Evolutionary conservation across 345 rosid species (phyloP).

Genomic region (Hypericum androsaemum): DNA sequence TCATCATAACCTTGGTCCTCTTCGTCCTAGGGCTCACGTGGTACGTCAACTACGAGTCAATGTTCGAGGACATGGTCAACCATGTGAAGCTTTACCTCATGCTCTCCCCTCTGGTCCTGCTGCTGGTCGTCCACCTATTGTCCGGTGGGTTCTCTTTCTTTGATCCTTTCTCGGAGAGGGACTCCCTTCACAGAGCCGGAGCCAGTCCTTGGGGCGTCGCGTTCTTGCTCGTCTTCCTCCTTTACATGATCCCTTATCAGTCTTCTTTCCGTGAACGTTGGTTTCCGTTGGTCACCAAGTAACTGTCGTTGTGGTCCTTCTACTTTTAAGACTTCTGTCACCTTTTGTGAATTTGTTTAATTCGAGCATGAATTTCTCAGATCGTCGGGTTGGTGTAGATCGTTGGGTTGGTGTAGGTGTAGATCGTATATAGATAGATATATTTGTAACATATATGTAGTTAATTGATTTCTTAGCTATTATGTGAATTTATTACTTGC

Average conservation of each 20-base stretch:
- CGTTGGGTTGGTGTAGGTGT: too few species aligned
- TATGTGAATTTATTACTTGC: too few species aligned
- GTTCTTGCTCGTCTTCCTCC: constrained; percentile 37
- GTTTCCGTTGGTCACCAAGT: constrained; percentile 36
- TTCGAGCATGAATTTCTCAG: too few species aligned
- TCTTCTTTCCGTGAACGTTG: constrained; percentile 44
- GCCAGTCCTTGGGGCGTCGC: constrained; percentile 56
- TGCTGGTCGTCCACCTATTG: constrained; percentile 30
- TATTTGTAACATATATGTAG: too few species aligned
- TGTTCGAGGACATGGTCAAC: constrained; percentile 29
- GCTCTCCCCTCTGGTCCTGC: constrained; percentile 37
- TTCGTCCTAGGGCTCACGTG: constrained; percentile 32
- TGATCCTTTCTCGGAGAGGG: constrained; percentile 26
- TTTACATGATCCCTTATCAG: constrained; percentile 48
- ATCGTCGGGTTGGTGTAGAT: too few species aligned
- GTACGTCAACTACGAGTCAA: constrained; percentile 40
- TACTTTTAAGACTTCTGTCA: too few species aligned
- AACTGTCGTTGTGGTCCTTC: background rate
- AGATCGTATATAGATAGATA: too few species aligned
- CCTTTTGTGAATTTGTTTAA: too few species aligned
- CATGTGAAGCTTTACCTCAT: constrained; percentile 39
- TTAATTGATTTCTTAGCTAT: too few species aligned
- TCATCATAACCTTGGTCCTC: constrained; percentile 31
- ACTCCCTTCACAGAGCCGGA: constrained; percentile 47
- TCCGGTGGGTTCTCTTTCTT: constrained; percentile 16